Conservation (phyloP, 805 yeast genomes). For the Starmerella stigmatis region DNA sequence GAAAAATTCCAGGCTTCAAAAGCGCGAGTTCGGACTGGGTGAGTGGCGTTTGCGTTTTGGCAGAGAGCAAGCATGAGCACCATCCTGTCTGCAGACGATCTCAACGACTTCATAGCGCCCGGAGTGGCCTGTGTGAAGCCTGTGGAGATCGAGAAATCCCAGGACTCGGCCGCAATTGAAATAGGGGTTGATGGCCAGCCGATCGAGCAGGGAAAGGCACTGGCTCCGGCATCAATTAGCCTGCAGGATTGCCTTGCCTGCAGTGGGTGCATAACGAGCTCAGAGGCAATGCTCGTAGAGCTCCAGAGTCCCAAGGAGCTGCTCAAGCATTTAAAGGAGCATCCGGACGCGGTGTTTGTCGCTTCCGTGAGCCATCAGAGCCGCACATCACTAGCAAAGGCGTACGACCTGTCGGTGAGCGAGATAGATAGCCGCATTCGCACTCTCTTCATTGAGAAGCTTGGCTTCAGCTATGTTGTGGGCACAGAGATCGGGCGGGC, state of each 20-base stretch:
- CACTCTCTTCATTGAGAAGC: constrained; percentile 45
- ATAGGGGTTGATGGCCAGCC: constrained; percentile 51
- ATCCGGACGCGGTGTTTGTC: constrained; percentile 41
- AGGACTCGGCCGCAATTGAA: constrained; percentile 42
- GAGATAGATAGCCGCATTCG: constrained; percentile 53
- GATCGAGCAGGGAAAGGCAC: constrained; percentile 53
- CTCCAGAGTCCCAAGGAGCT: constrained; percentile 82
- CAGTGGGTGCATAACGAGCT: constrained; percentile 92
- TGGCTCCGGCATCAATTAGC: constrained; percentile 66
- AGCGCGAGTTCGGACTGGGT: not conserved
- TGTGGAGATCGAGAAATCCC: constrained; percentile 37
- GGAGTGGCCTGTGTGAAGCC: constrained; percentile 94
- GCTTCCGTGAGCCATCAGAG: constrained; percentile 80
- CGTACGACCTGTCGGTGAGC: constrained; percentile 43
- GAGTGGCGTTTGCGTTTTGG: constrained; percentile 3
- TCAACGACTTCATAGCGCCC: constrained; percentile 92
- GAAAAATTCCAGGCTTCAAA: not conserved
- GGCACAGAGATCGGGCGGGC: constrained; percentile 79
- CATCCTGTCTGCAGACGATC: constrained; percentile 51
- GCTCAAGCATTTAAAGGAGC: constrained; percentile 43
- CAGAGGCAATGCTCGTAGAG: constrained; percentile 88
- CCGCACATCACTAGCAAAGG: constrained; percentile 68
- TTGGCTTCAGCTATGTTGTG: constrained; percentile 64
- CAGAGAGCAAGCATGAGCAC: constrained; percentile 12
- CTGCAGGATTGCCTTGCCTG: constrained; percentile 92